Conservation (phyloP, 2,329 filamentous ascomycete genomes). For the Sporothrix dimorphospora region DNA sequence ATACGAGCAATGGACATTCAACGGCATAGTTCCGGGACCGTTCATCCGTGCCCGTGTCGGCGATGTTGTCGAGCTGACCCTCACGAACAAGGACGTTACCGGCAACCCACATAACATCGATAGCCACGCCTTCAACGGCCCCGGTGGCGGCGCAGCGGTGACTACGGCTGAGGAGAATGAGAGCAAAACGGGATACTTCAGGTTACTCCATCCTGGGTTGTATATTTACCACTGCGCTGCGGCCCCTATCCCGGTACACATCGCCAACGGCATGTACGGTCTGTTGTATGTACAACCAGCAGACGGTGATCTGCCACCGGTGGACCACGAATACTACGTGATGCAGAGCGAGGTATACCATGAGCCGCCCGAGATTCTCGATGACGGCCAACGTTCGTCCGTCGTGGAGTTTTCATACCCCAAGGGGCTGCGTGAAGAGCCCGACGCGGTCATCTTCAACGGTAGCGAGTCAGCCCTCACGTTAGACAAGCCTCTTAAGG, state of each 20-base stretch:
- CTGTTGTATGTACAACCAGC: not conserved
- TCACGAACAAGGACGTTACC: slow-evolving; percentile 1
- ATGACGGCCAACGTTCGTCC: slow-evolving; percentile 6
- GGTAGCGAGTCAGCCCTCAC: slow-evolving; percentile 1
- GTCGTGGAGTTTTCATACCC: slow-evolving; percentile 2
- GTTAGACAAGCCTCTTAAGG: not conserved
- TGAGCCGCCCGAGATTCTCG: slow-evolving; percentile 3
- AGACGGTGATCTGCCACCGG: not conserved
- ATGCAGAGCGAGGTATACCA: slow-evolving; percentile 6
- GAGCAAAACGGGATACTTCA: slow-evolving; percentile 7
- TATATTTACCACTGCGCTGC: slow-evolving; percentile 1
- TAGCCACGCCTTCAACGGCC: not conserved
- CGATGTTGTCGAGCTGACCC: not conserved
- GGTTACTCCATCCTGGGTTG: slow-evolving; percentile 1
- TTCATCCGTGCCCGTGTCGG: slow-evolving; percentile 2
- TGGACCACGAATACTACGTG: slow-evolving; percentile 3
- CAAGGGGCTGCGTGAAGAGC: not conserved
- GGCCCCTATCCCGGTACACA: not conserved
- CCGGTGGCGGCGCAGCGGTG: not conserved
- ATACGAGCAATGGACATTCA: slow-evolving; percentile 4
- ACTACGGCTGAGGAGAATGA: slow-evolving; percentile 4
- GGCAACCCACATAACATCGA: slow-evolving; percentile 2
- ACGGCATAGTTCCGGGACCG: not conserved
- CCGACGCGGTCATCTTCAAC: slow-evolving; percentile 3
- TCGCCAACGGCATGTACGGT: slow-evolving; percentile 3